phyloP scores from a whole-genome alignment of 164 flowering plant genomes.

The Kingdonia uniflora region DNA sequence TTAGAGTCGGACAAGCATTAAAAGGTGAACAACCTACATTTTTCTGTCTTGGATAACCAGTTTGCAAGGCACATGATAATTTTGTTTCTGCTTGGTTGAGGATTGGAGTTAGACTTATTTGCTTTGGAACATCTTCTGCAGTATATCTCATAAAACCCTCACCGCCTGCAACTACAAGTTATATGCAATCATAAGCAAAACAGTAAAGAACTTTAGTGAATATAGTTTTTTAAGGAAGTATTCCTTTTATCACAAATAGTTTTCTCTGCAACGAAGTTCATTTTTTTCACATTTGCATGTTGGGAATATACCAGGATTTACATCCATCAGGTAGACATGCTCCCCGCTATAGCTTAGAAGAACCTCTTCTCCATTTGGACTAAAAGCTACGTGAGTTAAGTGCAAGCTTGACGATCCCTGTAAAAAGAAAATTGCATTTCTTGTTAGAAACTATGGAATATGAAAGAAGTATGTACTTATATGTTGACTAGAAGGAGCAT shows the following conservation, averaged over 20 bases:
- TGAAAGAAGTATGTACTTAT: not conserved
- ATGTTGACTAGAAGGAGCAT: no score
- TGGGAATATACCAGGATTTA: conserved; percentile 59
- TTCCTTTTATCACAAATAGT: no score
- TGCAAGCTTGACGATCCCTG: conserved; percentile 70
- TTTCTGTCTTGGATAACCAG: no score
- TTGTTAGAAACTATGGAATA: not conserved
- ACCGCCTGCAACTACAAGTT: conserved; percentile 28
- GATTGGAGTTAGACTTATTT: conserved; percentile 32
- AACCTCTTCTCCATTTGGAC: conserved; percentile 89
- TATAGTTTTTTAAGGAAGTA: not conserved
- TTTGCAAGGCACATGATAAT: no score
- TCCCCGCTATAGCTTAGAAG: conserved; percentile 90
- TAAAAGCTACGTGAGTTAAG: conserved; percentile 88
- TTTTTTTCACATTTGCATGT: conserved; percentile 10
- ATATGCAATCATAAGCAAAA: not conserved
- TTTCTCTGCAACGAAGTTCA: not conserved
- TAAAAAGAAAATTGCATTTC: conserved; percentile 3
- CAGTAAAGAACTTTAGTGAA: not conserved
- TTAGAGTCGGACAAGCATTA: no score
- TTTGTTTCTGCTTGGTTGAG: conserved; percentile 23
- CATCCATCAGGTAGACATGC: conserved; percentile 88
- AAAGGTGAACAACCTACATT: no score
- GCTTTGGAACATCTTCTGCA: conserved; percentile 47
- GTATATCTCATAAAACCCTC: conserved; percentile 42